Percentiles rank a stretch among this genome's conserved stretches.
Evolutionary conservation across 495 filamentous ascomycete genomes (phyloP).

Genomic region (Filosporella fistucella): DNA sequence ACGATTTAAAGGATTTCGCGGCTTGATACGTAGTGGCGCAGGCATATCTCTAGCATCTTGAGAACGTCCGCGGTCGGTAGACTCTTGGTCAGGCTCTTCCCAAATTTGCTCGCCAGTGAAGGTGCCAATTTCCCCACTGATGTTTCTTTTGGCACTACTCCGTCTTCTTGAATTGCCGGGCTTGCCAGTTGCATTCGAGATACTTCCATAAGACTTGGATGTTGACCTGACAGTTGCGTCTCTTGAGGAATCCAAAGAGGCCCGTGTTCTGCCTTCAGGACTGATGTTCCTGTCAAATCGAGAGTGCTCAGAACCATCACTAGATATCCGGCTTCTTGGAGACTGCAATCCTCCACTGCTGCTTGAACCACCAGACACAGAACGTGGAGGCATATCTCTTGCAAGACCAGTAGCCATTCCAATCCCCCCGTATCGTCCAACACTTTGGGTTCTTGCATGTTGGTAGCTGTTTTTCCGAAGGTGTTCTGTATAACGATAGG

Average conservation of each 20-base stretch:
- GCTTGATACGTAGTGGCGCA: conserved; percentile 46
- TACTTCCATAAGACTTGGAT: conserved; percentile 21
- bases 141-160: conserved; percentile 43
- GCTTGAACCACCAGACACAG: conserved; percentile 45
- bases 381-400: conserved; percentile 38
- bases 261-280: conserved; percentile 1
- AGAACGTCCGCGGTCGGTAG: conserved; percentile 15
- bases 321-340: conserved; percentile 19
- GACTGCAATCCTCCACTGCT: conserved; percentile 30
- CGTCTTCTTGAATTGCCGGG: conserved; percentile 6
- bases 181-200: conserved; percentile 5
- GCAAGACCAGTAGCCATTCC: conserved; percentile 46
- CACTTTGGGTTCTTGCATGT: conserved; percentile 56
- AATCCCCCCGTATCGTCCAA: conserved; percentile 40
- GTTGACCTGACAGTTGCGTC: not conserved
- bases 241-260: conserved; percentile 12
- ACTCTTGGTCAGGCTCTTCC: conserved; percentile 64
- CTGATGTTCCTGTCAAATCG: conserved; percentile 12
- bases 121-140: conserved; percentile 52
- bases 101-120: conserved; percentile 81
- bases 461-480: conserved; percentile 56
- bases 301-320: conserved; percentile 16
- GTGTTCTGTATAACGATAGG: conserved; percentile 52
- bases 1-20: conserved; percentile 55
- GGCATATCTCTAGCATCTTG: conserved; percentile 36